Percentiles rank a stretch among this genome's conserved stretches.
Conservation (phyloP, 345 rosid genomes). For the Citrus maxima region DNA sequence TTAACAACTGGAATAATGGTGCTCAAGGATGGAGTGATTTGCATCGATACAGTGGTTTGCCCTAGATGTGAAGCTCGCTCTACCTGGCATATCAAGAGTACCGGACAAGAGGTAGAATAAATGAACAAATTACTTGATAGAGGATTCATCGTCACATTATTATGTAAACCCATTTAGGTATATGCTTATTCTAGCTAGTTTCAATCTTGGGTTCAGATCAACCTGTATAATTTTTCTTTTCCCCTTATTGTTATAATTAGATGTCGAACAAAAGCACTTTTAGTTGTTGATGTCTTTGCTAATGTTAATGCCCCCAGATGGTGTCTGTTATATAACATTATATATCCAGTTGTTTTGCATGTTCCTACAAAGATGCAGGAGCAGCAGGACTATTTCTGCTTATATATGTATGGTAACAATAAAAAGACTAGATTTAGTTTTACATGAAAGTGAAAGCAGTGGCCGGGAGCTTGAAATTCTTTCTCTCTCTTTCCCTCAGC, state of each 20-base stretch:
- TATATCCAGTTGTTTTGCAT: background rate
- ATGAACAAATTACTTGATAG: background rate
- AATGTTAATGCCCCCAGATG: background rate
- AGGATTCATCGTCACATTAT: background rate
- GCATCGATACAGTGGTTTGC: slow-evolving; percentile 46
- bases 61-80: slow-evolving; percentile 26
- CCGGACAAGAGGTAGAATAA: slow-evolving; percentile 16
- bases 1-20: slow-evolving; percentile 33
- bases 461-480: background rate
- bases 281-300: slow-evolving; percentile 1
- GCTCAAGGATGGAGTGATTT: slow-evolving; percentile 46
- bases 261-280: slow-evolving; percentile 22
- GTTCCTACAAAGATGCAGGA: slow-evolving; percentile 16
- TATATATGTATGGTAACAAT: slow-evolving; percentile 10
- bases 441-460: slow-evolving; percentile 15
- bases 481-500: background rate
- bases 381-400: slow-evolving; percentile 5
- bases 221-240: slow-evolving; percentile 24
- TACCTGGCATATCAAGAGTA: background rate
- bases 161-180: slow-evolving; percentile 24
- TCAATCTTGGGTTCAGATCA: slow-evolving; percentile 17
- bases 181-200: slow-evolving; percentile 27
- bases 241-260: slow-evolving; percentile 2
- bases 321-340: background rate
- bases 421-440: slow-evolving; percentile 12